These are phyloP conservation scores for Diutina rugosa DNA, from an alignment of 1,139 yeast species.

Conservation along the genomic window DNA sequence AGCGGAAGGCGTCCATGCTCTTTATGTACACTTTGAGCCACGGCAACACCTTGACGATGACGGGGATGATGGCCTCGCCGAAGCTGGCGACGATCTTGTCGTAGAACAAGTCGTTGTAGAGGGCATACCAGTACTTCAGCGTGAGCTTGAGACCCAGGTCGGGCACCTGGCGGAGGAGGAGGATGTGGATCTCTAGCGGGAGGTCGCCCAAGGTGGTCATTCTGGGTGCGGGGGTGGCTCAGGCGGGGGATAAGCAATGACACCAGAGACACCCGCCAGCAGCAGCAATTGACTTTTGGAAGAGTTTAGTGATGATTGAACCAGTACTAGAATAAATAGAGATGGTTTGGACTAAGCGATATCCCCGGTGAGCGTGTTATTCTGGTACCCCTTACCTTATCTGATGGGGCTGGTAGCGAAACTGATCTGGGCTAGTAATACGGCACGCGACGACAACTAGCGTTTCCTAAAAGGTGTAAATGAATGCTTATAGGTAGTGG, in stretches of 20 bases:
- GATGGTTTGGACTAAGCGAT: no score
- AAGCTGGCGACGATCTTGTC: constrained; percentile 27
- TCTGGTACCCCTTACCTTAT: neutral
- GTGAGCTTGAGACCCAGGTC: constrained; percentile 24
- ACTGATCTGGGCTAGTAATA: no score
- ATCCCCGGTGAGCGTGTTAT: no score
- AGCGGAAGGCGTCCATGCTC: constrained; percentile 32
- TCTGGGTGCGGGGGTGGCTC: neutral
- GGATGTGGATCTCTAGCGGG: constrained; percentile 39
- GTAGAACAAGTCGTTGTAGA: constrained; percentile 38
- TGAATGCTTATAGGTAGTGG: no score
- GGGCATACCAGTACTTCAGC: constrained; percentile 29
- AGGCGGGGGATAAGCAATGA: neutral
- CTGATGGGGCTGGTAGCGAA: no score
- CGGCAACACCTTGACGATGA: constrained; percentile 20
- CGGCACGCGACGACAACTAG: no score
- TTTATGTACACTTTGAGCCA: constrained; percentile 31
- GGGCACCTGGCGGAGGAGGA: constrained; percentile 29
- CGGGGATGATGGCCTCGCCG: constrained; percentile 24
- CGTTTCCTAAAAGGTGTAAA: no score
- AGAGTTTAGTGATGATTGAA: neutral
- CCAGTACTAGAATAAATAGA: no score
- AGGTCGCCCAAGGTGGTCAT: constrained; percentile 9
- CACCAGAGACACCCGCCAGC: neutral
- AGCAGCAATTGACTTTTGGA: neutral